Conservation (phyloP, 257 asterid genomes). For the Phtheirospermum japonicum region DNA sequence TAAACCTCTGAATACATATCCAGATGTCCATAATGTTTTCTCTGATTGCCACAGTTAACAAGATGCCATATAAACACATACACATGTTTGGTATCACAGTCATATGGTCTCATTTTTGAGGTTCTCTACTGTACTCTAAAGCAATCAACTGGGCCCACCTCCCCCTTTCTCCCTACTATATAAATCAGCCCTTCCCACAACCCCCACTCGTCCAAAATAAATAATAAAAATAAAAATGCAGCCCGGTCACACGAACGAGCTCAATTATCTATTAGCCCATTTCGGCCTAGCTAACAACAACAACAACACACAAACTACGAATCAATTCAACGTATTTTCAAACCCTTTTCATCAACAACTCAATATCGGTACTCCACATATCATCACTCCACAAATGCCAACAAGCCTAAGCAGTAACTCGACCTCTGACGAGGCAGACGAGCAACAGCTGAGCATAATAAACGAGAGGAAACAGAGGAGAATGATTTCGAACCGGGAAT, state of each 20-base stretch:
- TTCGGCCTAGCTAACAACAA: constrained; percentile 28
- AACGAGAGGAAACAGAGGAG: constrained; percentile 81
- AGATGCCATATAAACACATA: constrained; percentile 27
- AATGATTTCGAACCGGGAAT: constrained; percentile 90
- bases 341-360: constrained; percentile 44
- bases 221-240: constrained; percentile 44
- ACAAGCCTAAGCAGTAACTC: constrained; percentile 67
- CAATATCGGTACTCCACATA: constrained; percentile 43
- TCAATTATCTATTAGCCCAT: constrained; percentile 47
- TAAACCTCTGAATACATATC: neutral
- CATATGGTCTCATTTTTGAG: constrained; percentile 40
- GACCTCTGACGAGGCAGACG: constrained; percentile 80
- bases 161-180: constrained; percentile 46
- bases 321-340: constrained; percentile 34
- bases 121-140: constrained; percentile 39
- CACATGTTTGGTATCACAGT: constrained; percentile 36
- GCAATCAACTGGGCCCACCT: constrained; percentile 33
- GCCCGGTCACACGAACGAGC: constrained; percentile 45
- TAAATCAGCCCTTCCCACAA: constrained; percentile 49
- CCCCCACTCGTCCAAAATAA: constrained; percentile 30
- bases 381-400: constrained; percentile 43
- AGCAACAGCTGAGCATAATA: constrained; percentile 53
- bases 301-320: constrained; percentile 30
- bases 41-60: constrained; percentile 7
- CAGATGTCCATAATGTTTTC: constrained; percentile 13